Evolutionary conservation across 2,329 filamentous ascomycete genomes (phyloP), one percentile per base, ranked within the genome.

Genomic region (Sporothrix brasiliensis): DNA sequence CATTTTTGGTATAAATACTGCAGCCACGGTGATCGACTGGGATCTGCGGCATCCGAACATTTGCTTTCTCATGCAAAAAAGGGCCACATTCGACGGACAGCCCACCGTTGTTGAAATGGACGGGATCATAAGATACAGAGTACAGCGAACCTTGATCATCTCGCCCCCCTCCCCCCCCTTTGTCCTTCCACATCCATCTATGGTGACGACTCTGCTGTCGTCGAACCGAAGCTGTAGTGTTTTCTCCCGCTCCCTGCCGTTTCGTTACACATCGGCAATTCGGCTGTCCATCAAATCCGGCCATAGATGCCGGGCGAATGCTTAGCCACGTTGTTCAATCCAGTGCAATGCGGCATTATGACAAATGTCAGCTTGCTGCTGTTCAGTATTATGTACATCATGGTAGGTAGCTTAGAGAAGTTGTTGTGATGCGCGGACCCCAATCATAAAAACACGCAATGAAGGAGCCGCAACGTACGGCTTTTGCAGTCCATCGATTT

Each of bases 31-130:
- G 44, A 61, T 69, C 5, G n/a, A 50, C 67, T 47, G 19, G 58
- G 58, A 61, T 69, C 67, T 69, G 54, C 54, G 67, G 67, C 67
- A 68, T 19, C n/a, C 44, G 67, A 39, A 52, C 67, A 14, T 16
- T 24, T 44, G 44, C n/a, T 16, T 39, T 41, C 39, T 47, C 47
- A 61, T 61, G 67, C 67, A 69, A 13, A 49, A 39, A 34, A n/a
- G 16, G 16, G 27, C 44, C 16, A 0, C 44, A 2, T 30, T 30
- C 24, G 9, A 63, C 39, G 24, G 14, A 19, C n/a, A n/a, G 56
- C 16, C 11, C 27, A 2, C 19, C n/a, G 34, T 4, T 13, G n/a
- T 19, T 63, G 13, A 47, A 47, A 47, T 63, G 19, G 34, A 27
- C 7, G 7, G 30, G 56, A 27, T 27, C 39, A 47, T 61, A n/a